Evolutionary conservation across 1,284 basidiomycete genomes (phyloP).

Genomic region (Phylloporus sp.): DNA sequence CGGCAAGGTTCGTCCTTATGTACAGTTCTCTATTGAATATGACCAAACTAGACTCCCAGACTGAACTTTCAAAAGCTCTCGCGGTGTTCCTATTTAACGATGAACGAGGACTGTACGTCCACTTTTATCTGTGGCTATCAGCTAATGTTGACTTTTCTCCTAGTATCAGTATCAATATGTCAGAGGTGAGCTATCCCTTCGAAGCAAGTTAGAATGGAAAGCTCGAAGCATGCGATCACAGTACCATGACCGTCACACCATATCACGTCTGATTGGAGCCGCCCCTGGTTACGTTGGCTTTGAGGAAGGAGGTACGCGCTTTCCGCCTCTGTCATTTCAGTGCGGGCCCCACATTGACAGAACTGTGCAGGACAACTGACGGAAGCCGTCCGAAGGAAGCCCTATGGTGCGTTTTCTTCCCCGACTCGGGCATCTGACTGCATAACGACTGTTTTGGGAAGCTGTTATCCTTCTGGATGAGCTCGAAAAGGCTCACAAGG

Average conservation of each 20-base stretch:
- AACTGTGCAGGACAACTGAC: constrained; percentile 71
- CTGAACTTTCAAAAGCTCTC: constrained; percentile 86
- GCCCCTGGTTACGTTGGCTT: constrained; percentile 94
- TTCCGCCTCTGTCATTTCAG: not conserved
- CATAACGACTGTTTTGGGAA: constrained; percentile 30
- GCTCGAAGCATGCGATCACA: constrained; percentile 26
- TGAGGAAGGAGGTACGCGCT: constrained; percentile 76
- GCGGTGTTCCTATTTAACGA: constrained; percentile 83
- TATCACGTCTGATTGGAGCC: constrained; percentile 89
- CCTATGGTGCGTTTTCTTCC: constrained; percentile 61
- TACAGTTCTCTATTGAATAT: not conserved
- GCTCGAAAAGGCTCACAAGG: constrained; percentile 91
- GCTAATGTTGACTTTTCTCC: not conserved
- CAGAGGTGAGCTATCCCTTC: constrained; percentile 50
- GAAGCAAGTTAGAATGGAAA: not conserved
- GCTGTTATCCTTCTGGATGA: constrained; percentile 86
- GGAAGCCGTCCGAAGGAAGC: constrained; percentile 84
- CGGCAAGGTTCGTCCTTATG: constrained; percentile 57
- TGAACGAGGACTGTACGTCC: constrained; percentile 76
- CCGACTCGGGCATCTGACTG: not conserved
- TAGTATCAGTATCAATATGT: constrained; percentile 92
- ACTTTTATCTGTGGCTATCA: not conserved
- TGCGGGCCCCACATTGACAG: not conserved
- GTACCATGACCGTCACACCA: constrained; percentile 90
- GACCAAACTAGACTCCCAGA: constrained; percentile 50